Percentiles rank a stretch among this genome's conserved stretches.
These are phyloP conservation scores for Camelina sativa DNA, from an alignment of 345 rosid genomes.

Conservation along the genomic window DNA sequence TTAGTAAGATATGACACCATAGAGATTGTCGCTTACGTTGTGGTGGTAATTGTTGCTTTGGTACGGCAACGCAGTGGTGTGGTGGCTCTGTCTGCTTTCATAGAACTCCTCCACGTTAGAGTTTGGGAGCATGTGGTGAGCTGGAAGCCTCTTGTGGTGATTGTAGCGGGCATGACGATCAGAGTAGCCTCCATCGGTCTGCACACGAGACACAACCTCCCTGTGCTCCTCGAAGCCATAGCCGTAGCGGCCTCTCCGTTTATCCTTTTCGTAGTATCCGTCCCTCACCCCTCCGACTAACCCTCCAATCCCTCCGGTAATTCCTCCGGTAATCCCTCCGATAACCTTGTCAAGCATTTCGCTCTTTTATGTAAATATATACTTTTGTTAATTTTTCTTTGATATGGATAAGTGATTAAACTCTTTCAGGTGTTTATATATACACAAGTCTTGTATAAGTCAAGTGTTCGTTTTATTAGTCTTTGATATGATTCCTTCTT, in stretches of 20 bases:
- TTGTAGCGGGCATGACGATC: slow-evolving; percentile 30
- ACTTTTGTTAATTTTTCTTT: slow-evolving; percentile 22
- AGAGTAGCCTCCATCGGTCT: slow-evolving; percentile 28
- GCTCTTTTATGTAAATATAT: slow-evolving; percentile 1
- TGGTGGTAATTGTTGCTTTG: slow-evolving; percentile 11
- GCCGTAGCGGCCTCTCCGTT: background rate
- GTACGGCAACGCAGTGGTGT: slow-evolving; percentile 5
- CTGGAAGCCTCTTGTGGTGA: slow-evolving; percentile 28
- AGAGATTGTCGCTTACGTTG: slow-evolving; percentile 25
- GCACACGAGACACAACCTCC: slow-evolving; percentile 24
- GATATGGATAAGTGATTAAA: slow-evolving; percentile 13
- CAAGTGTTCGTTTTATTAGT: background rate
- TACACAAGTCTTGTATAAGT: slow-evolving; percentile 1
- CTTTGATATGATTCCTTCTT: slow-evolving; percentile 15
- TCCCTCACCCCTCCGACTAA: too few species aligned
- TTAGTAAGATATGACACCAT: background rate
- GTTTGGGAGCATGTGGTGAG: slow-evolving; percentile 34
- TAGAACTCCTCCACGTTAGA: slow-evolving; percentile 19
- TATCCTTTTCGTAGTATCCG: too few species aligned
- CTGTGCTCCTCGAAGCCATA: slow-evolving; percentile 37
- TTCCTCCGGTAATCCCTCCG: slow-evolving; percentile 13
- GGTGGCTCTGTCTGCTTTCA: slow-evolving; percentile 9
- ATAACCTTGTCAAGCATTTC: slow-evolving; percentile 32
- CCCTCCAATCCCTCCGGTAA: background rate
- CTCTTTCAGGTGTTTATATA: slow-evolving; percentile 2